phyloP scores from a whole-genome alignment of 495 filamentous ascomycete species.

The Pseudevernia furfuracea region DNA sequence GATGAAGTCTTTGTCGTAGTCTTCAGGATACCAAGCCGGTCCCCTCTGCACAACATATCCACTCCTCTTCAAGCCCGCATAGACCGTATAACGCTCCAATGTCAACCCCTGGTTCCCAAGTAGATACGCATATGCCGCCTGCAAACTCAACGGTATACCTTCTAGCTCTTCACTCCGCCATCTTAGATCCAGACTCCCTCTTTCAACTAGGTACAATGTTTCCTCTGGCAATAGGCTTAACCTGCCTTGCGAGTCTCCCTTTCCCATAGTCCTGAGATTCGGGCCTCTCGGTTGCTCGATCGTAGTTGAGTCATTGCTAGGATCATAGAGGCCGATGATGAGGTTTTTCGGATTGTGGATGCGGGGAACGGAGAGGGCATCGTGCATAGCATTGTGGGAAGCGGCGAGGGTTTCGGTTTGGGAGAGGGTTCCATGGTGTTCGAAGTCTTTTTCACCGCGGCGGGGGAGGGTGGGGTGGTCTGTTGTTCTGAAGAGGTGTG shows the following conservation, averaged over 20 bases:
- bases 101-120: conserved; percentile 57
- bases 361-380: conserved; percentile 67
- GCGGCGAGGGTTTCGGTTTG: conserved; percentile 69
- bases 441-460: conserved; percentile 94
- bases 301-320: conserved; percentile 33
- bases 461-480: conserved; percentile 49
- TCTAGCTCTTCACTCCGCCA: conserved; percentile 57
- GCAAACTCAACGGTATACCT: conserved; percentile 75
- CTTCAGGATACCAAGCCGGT: conserved; percentile 49
- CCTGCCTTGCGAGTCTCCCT: conserved; percentile 46
- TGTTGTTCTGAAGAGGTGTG: conserved; percentile 14
- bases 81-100: conserved; percentile 83
- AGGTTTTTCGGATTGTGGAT: conserved; percentile 50
- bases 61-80: conserved; percentile 68
- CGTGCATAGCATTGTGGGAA: conserved; percentile 83
- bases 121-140: conserved; percentile 79
- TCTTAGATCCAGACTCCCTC: conserved; percentile 76
- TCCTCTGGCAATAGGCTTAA: conserved; percentile 90
- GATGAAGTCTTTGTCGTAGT: conserved; percentile 43
- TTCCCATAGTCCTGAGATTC: conserved; percentile 52
- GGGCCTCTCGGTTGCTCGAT: conserved; percentile 41
- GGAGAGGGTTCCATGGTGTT: conserved; percentile 75
- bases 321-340: conserved; percentile 51
- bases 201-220: conserved; percentile 77
- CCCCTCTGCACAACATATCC: conserved; percentile 73